Evolutionary conservation across 805 yeast species (phyloP).

Genomic region (Maudiozyma saulgeensis): DNA sequence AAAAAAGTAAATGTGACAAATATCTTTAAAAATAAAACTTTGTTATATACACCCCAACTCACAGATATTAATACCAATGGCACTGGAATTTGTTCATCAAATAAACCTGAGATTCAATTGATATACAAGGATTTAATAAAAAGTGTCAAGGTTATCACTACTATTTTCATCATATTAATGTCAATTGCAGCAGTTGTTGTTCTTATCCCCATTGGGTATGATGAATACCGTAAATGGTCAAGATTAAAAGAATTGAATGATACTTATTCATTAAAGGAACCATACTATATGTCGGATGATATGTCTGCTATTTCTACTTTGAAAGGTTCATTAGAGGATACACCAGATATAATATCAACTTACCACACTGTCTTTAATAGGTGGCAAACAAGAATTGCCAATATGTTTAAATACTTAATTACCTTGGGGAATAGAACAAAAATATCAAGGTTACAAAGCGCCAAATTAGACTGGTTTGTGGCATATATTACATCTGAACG

Average conservation of each 20-base stretch:
- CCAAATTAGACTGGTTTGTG: slow-evolving; percentile 30
- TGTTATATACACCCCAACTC: slow-evolving; percentile 36
- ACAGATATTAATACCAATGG: slow-evolving; percentile 8
- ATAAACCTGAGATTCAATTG: slow-evolving; percentile 31
- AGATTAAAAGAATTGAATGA: slow-evolving; percentile 31
- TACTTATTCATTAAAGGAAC: not conserved
- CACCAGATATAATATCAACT: slow-evolving; percentile 12
- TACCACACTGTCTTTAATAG: slow-evolving; percentile 16
- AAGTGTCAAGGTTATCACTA: slow-evolving; percentile 30
- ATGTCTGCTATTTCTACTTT: not conserved
- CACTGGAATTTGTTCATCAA: slow-evolving; percentile 33
- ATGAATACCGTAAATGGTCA: slow-evolving; percentile 42
- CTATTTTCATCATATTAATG: slow-evolving; percentile 33
- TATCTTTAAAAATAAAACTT: slow-evolving; percentile 11
- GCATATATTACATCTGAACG: slow-evolving; percentile 43
- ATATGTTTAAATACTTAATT: slow-evolving; percentile 2
- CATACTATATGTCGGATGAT: not conserved
- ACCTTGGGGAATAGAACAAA: not conserved
- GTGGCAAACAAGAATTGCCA: slow-evolving; percentile 13
- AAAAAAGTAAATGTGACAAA: slow-evolving; percentile 24
- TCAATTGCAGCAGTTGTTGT: slow-evolving; percentile 34
- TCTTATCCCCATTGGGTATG: slow-evolving; percentile 35
- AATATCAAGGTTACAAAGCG: slow-evolving; percentile 1
- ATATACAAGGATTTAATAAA: slow-evolving; percentile 29
- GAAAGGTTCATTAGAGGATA: not conserved